Base-by-base conservation (phyloP, 1,139 yeast species). In the Yamadazyma dushanensis region DNA sequence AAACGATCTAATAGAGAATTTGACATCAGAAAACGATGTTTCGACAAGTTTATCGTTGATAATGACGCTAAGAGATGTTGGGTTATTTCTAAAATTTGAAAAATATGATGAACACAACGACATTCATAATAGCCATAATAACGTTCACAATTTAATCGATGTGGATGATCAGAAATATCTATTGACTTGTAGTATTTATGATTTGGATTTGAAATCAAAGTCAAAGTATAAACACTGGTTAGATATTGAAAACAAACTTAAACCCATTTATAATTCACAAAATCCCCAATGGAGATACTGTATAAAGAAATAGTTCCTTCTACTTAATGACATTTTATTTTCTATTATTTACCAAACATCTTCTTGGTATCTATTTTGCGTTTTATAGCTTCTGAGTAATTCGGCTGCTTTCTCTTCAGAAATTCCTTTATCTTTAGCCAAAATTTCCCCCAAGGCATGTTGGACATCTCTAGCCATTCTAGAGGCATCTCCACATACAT, bases 401-500 rank as follows among this genome's bases (percentile, higher is more conserved):
- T 84, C 94, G 41, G 79, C 76, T 14, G 96, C 97, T 50, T 78
- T 80, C 33, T 76, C 83, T 39, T 72, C 73, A 7, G 81, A 51
- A 34, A 89, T 61, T 15, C 63, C 71, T 49, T 83, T 73, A 50
- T 82, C 79, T 41, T 75, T 61, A 32, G 81, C 64, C 37, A 90
- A 61, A 41, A 92, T 81, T 45, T 74, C 70, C 16, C 74, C 72
- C 43, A 92, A 70, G 3, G 95, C 73, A 32, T 71, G 63, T 54
- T 86, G 92, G n/a, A 92, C 98, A 56, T 89, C 96, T 62, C 95
- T 83, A 2, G 98, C 97, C 98, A 92, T 92, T 51, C 78, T 80
- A 32, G 85, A 78, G 21, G 98, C 97, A 67, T 92, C 97, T 55
- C 98, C 98, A 73, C 98, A 92, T 20, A 92, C 96, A 58, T 92